Evolutionary conservation across 2,329 filamentous ascomycete genomes (phyloP).

Genomic region (Onygenales sp.): DNA sequence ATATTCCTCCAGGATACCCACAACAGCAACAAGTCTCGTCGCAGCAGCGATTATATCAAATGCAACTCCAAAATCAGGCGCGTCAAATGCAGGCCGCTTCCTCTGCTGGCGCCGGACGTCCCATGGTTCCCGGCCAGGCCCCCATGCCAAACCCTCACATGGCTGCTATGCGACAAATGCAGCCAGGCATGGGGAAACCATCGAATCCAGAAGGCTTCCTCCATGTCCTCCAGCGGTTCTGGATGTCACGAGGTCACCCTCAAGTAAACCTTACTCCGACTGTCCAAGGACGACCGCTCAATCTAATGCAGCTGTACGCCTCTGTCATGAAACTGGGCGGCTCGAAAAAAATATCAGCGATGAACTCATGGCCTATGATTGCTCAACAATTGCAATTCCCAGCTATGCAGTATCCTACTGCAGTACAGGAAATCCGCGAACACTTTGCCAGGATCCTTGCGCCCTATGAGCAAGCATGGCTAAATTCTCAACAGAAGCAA

Average conservation of each 20-base stretch:
- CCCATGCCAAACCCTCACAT: conserved; percentile 30
- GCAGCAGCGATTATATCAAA: conserved; percentile 63
- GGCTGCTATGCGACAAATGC: conserved; percentile 41
- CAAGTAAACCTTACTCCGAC: conserved; percentile 62
- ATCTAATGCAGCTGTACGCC: conserved; percentile 68
- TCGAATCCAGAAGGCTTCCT: conserved; percentile 58
- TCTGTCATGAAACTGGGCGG: conserved; percentile 68
- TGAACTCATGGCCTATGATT: conserved; percentile 65
- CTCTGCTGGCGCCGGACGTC: conserved; percentile 27
- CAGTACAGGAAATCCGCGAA: conserved; percentile 57
- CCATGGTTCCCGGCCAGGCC: conserved; percentile 16
- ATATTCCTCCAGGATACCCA: conserved; percentile 43
- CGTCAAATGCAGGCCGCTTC: conserved; percentile 46
- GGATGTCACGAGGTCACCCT: conserved; percentile 61
- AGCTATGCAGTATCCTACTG: conserved; percentile 54
- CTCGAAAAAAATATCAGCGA: conserved; percentile 60
- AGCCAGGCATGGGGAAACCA: conserved; percentile 32
- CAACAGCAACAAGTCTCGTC: conserved; percentile 53
- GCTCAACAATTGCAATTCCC: conserved; percentile 54
- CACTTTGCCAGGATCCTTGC: conserved; percentile 68
- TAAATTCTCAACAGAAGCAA: conserved; percentile 36
- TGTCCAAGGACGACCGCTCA: conserved; percentile 64
- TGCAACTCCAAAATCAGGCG: conserved; percentile 71
- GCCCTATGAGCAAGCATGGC: conserved; percentile 57
- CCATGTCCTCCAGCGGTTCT: conserved; percentile 67